Conservation (phyloP, 805 yeast genomes). For the Yarrowia divulgata region DNA sequence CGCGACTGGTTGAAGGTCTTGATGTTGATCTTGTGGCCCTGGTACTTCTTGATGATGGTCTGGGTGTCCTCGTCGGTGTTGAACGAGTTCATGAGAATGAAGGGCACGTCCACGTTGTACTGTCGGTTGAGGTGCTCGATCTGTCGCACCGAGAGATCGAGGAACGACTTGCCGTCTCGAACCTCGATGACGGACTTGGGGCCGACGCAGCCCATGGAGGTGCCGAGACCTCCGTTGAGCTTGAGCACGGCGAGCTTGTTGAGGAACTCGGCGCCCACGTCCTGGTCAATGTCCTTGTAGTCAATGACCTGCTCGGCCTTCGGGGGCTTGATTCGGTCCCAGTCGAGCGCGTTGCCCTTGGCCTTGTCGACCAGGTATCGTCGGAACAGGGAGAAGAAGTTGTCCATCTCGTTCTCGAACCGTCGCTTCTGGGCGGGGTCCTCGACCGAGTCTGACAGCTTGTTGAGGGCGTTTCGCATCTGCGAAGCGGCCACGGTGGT, state of each 20-base stretch:
- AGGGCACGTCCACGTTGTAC: constrained; percentile 91
- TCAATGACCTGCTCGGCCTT: constrained; percentile 86
- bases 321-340: constrained; percentile 97
- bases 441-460: constrained; percentile 80
- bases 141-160: constrained; percentile 95
- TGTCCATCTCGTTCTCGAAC: constrained; percentile 92
- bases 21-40: constrained; percentile 93
- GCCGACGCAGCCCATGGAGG: constrained; percentile 99
- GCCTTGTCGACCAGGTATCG: constrained; percentile 91
- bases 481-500: constrained; percentile 96
- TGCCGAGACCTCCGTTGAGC: constrained; percentile 97
- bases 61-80: constrained; percentile 97
- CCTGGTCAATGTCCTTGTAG: constrained; percentile 62
- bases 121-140: constrained; percentile 92
- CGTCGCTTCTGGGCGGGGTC: constrained; percentile 55
- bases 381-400: constrained; percentile 91
- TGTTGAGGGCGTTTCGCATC: constrained; percentile 95
- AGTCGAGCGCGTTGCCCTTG: constrained; percentile 79
- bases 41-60: constrained; percentile 93
- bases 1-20: constrained; percentile 98
- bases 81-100: constrained; percentile 97
- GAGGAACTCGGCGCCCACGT: constrained; percentile 58
- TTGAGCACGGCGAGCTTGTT: constrained; percentile 92
- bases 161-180: constrained; percentile 96
- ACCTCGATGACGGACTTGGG: constrained; percentile 98